These are phyloP conservation scores for Kodamaea anthophila DNA, from an alignment of 1,139 yeast species.

Conservation along the genomic window DNA sequence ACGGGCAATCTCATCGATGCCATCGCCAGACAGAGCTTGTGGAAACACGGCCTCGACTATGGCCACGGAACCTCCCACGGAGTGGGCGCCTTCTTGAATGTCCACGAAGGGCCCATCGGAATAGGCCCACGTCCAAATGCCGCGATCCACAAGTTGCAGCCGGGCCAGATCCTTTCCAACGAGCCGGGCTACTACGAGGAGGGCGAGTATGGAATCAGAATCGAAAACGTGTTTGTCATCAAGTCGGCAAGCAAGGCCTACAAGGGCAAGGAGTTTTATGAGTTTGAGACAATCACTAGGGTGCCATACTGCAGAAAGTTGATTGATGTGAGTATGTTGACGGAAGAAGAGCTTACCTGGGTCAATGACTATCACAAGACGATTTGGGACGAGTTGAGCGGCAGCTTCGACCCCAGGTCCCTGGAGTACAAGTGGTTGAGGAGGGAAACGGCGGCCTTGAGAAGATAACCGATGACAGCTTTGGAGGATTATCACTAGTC, in stretches of 20 bases:
- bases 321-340: conserved; percentile 54
- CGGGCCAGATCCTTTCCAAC: conserved; percentile 80
- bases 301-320: conserved; percentile 82
- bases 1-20: conserved; percentile 80
- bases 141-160: conserved; percentile 42
- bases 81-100: conserved; percentile 87
- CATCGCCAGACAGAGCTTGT: conserved; percentile 82
- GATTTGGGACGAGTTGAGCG: conserved; percentile 53
- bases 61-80: conserved; percentile 98
- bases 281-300: conserved; percentile 78
- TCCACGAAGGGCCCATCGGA: conserved; percentile 96
- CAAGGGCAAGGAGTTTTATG: conserved; percentile 53
- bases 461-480: conserved; percentile 6
- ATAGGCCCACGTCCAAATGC: conserved; percentile 62
- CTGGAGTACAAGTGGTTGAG: conserved; percentile 65
- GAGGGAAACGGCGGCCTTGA: conserved; percentile 55
- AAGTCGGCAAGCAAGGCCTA: conserved; percentile 41
- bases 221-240: conserved; percentile 76
- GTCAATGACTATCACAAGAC: conserved; percentile 61
- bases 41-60: conserved; percentile 86
- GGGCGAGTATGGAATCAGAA: conserved; percentile 88
- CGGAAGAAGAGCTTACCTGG: conserved; percentile 57
- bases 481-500: too few relatives aligned
- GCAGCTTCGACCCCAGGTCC: conserved; percentile 44
- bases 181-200: conserved; percentile 97